A percentile compares a stretch with the other conserved stretches of the same genome.
Evolutionary conservation across 2,329 filamentous ascomycete genomes (phyloP).

Genomic region (Neonectria hederae): DNA sequence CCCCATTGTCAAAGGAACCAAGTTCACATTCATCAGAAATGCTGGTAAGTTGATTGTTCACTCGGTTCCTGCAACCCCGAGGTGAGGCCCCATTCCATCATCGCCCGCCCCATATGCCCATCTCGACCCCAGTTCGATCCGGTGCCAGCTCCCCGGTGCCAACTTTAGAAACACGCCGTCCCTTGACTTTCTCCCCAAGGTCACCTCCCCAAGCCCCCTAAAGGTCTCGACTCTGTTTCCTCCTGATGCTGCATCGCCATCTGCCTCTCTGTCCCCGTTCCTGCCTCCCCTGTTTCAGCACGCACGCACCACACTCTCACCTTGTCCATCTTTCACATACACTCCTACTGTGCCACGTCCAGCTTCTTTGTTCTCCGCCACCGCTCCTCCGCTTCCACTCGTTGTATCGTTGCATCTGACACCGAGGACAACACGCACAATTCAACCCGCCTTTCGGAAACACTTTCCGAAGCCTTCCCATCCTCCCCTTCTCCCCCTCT

Average conservation of each 20-base stretch:
- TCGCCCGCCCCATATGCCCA: constrained; percentile 1
- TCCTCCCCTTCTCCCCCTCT: constrained; percentile 21
- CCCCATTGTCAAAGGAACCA: background rate
- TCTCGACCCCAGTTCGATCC: constrained; percentile 25
- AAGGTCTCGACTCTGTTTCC: constrained; percentile 2
- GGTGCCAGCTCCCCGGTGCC: constrained; percentile 38
- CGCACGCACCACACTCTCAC: background rate
- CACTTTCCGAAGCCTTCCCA: constrained; percentile 26
- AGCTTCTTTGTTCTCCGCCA: constrained; percentile 2
- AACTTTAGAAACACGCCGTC: constrained; percentile 22
- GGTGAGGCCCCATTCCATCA: constrained; percentile 21
- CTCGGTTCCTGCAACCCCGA: constrained; percentile 32
- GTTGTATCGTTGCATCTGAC: constrained; percentile 19
- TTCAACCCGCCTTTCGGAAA: constrained; percentile 24
- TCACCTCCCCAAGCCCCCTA: constrained; percentile 25
- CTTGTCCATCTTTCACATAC: background rate
- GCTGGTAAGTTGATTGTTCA: constrained; percentile 18
- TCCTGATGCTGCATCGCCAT: background rate
- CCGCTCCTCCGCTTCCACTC: constrained; percentile 8
- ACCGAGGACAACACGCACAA: constrained; percentile 6
- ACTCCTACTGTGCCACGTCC: background rate
- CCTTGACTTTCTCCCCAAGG: background rate
- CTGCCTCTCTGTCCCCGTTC: background rate
- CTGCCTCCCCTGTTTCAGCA: background rate
- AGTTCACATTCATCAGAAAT: background rate